Evolutionary conservation across 164 flowering plant species (phyloP), one percentile per base, ranked within the genome.

Genomic region (Magnolia sinica): DNA sequence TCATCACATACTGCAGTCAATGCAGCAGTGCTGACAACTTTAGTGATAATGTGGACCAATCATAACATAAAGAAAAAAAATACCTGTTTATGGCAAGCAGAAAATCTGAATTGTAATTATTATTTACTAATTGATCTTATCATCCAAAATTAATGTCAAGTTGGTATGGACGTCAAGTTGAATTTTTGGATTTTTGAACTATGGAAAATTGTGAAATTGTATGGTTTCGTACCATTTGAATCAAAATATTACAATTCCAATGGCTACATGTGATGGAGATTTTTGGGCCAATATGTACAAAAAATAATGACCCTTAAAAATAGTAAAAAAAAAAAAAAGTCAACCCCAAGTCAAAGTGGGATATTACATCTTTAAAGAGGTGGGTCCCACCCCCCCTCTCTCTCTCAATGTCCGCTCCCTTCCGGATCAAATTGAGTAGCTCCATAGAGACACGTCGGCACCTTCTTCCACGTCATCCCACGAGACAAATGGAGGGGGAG

Each of bases 401-500:
- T 70, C 68, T 6, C n/a, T 49, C 65, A 31, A 22, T 7, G 7
- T 16, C 2, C 0, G 23, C 6, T 20, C 5, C 29, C 18, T 19
- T 5, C 13, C 27, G 52, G 55, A 9, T 66, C n/a, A 16, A 7
- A 65, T 23, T 4, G 31, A 65, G 27, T 65, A 22, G 68, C 27
- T 65, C 68, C 68, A 65, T 22, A 65, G 23, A 5, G 31, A 1
- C 16, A 65, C 23, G 68, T 65, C 68, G 23, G 11, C 27, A 65
- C 13, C 22, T 10, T 3, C 11, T 27, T 65, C 68, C 68, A 65
- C 13, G 23, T 65, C 68, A 65, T 65, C 68, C 68, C 68, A 65
- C 3, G 8, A 11, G 68, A 22, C 8, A 64, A 18, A 63, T 9
- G 70, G 22, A 24, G 89, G 87, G 13, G 89, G 89, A 49, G 85